These are phyloP conservation scores for Coleophoma crateriformis DNA, from an alignment of 2,329 filamentous ascomycete genomes.

Conservation along the genomic window DNA sequence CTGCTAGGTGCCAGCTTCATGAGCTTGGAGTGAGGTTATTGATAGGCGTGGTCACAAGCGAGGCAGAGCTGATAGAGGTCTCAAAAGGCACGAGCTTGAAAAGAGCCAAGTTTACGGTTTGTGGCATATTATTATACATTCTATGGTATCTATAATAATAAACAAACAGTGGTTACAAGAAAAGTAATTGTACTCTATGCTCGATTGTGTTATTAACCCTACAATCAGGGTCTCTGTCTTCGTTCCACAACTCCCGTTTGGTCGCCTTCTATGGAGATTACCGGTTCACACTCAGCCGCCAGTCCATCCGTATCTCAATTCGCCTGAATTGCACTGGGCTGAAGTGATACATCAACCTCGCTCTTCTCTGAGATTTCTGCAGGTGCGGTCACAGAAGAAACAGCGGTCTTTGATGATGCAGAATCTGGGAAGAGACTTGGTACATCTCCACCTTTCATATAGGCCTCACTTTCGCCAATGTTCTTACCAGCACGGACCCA, in stretches of 20 bases:
- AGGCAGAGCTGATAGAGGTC: background rate
- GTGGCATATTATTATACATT: background rate
- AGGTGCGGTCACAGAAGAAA: background rate
- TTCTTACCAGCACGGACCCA: constrained; percentile 78
- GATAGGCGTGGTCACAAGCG: background rate
- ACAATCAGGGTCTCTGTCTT: background rate
- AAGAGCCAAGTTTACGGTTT: background rate
- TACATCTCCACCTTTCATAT: constrained; percentile 60
- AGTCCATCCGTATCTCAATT: constrained; percentile 4
- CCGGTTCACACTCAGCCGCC: background rate
- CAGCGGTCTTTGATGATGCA: too few relatives aligned
- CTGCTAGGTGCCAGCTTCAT: background rate
- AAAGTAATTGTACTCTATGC: background rate
- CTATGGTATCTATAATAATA: background rate
- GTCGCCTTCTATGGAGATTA: constrained; percentile 3
- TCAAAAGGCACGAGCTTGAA: background rate
- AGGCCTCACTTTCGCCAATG: constrained; percentile 83
- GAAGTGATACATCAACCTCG: background rate
- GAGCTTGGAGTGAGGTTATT: background rate
- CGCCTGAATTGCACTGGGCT: background rate
- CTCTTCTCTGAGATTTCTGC: constrained; percentile 2
- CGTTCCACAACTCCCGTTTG: background rate
- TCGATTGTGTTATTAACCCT: background rate
- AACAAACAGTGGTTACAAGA: background rate
- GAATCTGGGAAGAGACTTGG: constrained; percentile 11